These are phyloP conservation scores for Chenopodium formosanum DNA, from an alignment of 148 eudicot genomes.

Conservation along the genomic window DNA sequence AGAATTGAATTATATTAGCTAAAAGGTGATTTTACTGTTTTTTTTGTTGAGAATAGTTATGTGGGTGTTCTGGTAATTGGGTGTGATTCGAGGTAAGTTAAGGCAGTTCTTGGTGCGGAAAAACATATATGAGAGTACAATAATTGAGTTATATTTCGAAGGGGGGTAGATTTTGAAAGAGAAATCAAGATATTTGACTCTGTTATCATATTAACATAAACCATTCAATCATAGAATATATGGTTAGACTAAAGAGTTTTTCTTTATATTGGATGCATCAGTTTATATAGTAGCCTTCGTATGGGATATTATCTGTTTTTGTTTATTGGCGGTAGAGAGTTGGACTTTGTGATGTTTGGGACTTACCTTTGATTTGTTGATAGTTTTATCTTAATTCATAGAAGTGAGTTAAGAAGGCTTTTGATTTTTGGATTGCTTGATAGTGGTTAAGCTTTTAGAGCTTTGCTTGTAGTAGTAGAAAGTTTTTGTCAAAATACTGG, in stretches of 20 bases:
- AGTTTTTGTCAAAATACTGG: background rate
- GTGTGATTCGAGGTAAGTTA: too few species aligned
- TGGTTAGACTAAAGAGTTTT: too few species aligned
- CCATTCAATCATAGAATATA: too few species aligned
- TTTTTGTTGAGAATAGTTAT: too few species aligned
- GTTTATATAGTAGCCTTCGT: background rate
- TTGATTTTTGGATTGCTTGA: background rate
- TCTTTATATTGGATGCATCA: background rate
- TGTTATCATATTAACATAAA: too few species aligned
- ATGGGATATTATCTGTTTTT: background rate
- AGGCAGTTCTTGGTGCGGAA: background rate
- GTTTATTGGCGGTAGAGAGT: background rate
- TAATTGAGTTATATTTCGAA: background rate
- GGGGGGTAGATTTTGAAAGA: background rate
- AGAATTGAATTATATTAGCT: too few species aligned
- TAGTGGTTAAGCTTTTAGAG: background rate
- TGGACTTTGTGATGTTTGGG: background rate
- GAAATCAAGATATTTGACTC: background rate
- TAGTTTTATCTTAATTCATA: background rate
- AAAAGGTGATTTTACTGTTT: too few species aligned
- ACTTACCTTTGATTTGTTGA: background rate
- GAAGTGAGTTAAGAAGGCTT: background rate
- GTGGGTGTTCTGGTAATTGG: too few species aligned
- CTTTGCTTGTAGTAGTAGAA: background rate
- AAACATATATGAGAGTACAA: background rate